Evolutionary conservation across 139 green algal species (phyloP).

Genomic region (Haematococcus sp.): DNA sequence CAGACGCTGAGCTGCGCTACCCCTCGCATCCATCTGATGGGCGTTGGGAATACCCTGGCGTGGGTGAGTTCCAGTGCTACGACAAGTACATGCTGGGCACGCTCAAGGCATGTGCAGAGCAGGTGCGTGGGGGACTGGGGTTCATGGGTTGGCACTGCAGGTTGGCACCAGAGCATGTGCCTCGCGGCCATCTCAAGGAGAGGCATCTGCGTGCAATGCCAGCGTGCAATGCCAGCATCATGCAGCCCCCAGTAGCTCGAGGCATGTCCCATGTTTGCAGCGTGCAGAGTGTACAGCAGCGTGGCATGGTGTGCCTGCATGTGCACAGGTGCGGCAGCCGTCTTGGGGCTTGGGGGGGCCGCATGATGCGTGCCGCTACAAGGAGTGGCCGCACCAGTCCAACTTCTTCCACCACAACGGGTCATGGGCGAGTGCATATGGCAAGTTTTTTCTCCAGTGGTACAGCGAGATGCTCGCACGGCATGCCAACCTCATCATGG

Average conservation of each 20-base stretch:
- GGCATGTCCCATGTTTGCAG: no score
- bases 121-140: constrained; percentile 16
- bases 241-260: not conserved
- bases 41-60: constrained; percentile 59
- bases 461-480: constrained; percentile 46
- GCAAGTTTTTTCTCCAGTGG: constrained; percentile 64
- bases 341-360: constrained; percentile 59
- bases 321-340: constrained; percentile 24
- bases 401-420: constrained; percentile 62
- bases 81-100: constrained; percentile 59
- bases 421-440: constrained; percentile 52
- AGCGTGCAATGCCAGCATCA: not conserved
- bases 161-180: no score
- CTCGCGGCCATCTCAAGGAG: no score
- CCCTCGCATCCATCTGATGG: constrained; percentile 40
- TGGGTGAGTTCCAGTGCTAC: constrained; percentile 70
- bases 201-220: no score
- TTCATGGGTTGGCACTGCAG: no score
- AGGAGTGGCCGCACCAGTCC: constrained; percentile 46
- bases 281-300: no score
- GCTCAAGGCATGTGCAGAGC: constrained; percentile 44
- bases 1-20: constrained; percentile 53
- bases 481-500: constrained; percentile 49
- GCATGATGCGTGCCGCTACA: constrained; percentile 62
- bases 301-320: not conserved